Evolutionary conservation across 2,329 filamentous ascomycete genomes (phyloP).

Genomic region (Penicillium sp.): DNA sequence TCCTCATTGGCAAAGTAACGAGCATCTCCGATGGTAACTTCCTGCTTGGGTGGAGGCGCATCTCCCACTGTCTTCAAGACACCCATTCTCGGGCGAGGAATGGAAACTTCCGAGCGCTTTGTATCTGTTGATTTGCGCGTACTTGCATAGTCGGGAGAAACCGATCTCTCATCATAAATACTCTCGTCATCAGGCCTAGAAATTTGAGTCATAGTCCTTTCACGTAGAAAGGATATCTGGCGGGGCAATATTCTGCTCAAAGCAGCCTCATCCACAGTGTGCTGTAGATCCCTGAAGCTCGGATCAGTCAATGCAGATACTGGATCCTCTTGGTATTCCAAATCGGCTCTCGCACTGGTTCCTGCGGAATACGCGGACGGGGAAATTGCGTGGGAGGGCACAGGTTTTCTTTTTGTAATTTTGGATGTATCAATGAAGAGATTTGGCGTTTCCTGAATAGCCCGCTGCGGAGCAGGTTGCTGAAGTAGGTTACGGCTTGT

Average conservation of each 20-base stretch:
- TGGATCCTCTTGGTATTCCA: slow-evolving; percentile 12
- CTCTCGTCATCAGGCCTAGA: slow-evolving; percentile 32
- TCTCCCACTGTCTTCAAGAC: slow-evolving; percentile 73
- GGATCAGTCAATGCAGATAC: slow-evolving; percentile 29
- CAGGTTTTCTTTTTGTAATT: slow-evolving; percentile 50
- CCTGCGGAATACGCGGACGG: slow-evolving; percentile 17
- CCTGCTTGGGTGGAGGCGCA: slow-evolving; percentile 39
- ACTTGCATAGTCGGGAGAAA: slow-evolving; percentile 76
- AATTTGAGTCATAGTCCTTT: slow-evolving; percentile 9
- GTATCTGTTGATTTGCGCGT: slow-evolving; percentile 54
- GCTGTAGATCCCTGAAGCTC: slow-evolving; percentile 38
- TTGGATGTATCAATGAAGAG: slow-evolving; percentile 39
- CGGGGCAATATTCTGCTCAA: slow-evolving; percentile 47
- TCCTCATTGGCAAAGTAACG: slow-evolving; percentile 37
- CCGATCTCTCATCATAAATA: slow-evolving; percentile 59
- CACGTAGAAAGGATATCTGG: slow-evolving; percentile 22
- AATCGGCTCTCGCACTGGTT: slow-evolving; percentile 1
- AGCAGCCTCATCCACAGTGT: slow-evolving; percentile 46
- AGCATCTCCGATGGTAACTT: slow-evolving; percentile 46
- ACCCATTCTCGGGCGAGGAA: slow-evolving; percentile 66
- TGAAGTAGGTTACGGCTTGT: neutral
- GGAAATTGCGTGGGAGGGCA: slow-evolving; percentile 37
- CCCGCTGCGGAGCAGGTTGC: neutral
- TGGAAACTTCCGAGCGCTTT: slow-evolving; percentile 35
- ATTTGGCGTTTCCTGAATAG: neutral